phyloP scores from a whole-genome alignment of 2,329 filamentous ascomycete species.

The Cercospora zeae-maydis region DNA sequence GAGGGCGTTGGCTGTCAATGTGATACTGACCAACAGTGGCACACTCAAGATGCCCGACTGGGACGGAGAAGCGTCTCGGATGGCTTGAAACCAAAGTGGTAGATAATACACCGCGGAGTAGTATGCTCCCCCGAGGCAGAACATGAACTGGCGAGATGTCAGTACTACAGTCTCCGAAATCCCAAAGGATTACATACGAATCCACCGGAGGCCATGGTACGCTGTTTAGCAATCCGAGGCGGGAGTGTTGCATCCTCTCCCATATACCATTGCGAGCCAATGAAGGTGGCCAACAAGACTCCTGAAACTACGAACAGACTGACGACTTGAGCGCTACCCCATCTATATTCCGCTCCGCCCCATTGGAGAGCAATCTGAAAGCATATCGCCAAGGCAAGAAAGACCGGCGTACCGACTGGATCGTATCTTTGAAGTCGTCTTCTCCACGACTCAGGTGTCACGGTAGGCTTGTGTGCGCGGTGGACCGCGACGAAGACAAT shows the following conservation, averaged over 20 bases:
- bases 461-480: background rate
- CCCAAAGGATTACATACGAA: background rate
- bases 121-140: conserved; percentile 38
- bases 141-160: conserved; percentile 35
- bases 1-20: no score
- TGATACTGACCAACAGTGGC: no score
- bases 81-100: conserved; percentile 33
- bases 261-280: conserved; percentile 25
- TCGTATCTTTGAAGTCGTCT: background rate
- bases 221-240: conserved; percentile 29
- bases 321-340: conserved; percentile 27
- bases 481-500: background rate
- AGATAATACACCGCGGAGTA: conserved; percentile 35
- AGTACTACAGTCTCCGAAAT: background rate
- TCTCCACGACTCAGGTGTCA: background rate
- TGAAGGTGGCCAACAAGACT: conserved; percentile 39
- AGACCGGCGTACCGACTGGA: background rate
- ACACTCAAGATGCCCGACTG: conserved; percentile 27
- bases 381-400: conserved; percentile 34
- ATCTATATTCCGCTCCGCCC: conserved; percentile 42
- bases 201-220: conserved; percentile 28
- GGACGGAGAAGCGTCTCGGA: conserved; percentile 26
- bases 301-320: conserved; percentile 35
- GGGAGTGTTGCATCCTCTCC: conserved; percentile 29
- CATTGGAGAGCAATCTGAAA: conserved; percentile 47